phyloP scores from a whole-genome alignment of 2,329 filamentous ascomycete species.

The Colletotrichum zoysiae region DNA sequence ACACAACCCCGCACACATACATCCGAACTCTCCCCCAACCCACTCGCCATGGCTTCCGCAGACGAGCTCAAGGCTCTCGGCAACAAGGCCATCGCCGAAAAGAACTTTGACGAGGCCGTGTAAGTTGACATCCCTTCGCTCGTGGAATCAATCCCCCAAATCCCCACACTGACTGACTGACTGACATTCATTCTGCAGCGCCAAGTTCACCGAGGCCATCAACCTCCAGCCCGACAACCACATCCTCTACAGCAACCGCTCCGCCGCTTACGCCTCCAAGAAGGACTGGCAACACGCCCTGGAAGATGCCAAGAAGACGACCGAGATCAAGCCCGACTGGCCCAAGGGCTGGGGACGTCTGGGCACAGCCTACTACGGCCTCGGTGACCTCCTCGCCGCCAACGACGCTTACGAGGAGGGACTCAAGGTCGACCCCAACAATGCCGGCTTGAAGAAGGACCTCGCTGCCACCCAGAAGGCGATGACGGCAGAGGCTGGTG shows the following conservation, averaged over 20 bases:
- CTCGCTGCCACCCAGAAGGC: constrained; percentile 87
- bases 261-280: constrained; percentile 88
- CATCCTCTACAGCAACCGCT: constrained; percentile 98
- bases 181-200: constrained; percentile 62
- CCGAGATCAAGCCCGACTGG: constrained; percentile 97
- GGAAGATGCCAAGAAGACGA: constrained; percentile 92
- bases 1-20: neutral
- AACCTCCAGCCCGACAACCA: constrained; percentile 89
- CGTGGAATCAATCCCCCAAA: no score
- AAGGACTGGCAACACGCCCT: constrained; percentile 88
- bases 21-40: neutral
- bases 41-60: constrained; percentile 67
- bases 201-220: constrained; percentile 95
- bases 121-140: constrained; percentile 63
- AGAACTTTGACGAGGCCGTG: constrained; percentile 97
- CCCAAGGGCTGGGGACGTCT: constrained; percentile 96
- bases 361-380: constrained; percentile 89
- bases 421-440: constrained; percentile 91
- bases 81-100: constrained; percentile 98
- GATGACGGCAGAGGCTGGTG: constrained; percentile 78
- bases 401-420: constrained; percentile 93
- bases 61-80: constrained; percentile 94
- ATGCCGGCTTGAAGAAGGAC: constrained; percentile 92
- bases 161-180: constrained; percentile 44
- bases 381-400: constrained; percentile 86